Base-by-base conservation (phyloP, 1,139 yeast genomes). In the Magnusiomyces suaveolens region DNA sequence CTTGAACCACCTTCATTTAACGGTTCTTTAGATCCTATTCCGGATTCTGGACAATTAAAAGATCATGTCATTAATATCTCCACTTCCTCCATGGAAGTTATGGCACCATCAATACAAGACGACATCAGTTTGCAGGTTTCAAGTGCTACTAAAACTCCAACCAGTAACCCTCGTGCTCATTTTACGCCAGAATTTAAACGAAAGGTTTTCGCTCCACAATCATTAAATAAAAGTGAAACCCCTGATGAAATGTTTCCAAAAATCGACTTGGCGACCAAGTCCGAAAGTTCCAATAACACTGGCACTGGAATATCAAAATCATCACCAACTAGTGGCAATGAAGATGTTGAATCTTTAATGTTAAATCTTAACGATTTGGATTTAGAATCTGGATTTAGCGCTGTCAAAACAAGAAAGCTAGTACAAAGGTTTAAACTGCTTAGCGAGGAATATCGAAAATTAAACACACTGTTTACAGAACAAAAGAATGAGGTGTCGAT, bases 371-470 rank as follows among this genome's bases (percentile, higher is more conserved):
- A 41, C 6, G 44, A 41, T 41, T 21, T 41, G 25, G 25, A 41
- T 20, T 21, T 41, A 20, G 44, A 41, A 25, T 41, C 25, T 24
- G 44, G 44, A 41, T 41, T 4, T n/a, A 4, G 16, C 3, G 25
- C 23, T 20, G 44, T 20, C 10, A 41, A 41, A 41, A 41, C 20
- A 25, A 25, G 25, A 20, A 41, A 20, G 6, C 23, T 41, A 4
- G n/a, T 41, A 14, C 46, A 52, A 29, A 36, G 48, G n/a, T 48
- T 44, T 6, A n/a, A 46, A 18, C 24, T 47, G 8, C 43, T 54
- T 12, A 46, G 38, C 18, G 48, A 43, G 25, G 54, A 54, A 12
- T 54, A 46, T 26, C 46, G 50, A 6, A 52, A 52, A 39, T 52
- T 52, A 3, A 46, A 41, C 2, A 23, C 21, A 20, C 57, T 46